Percentiles rank a stretch among this genome's conserved stretches.
phyloP scores from a whole-genome alignment of 768 basidiomycete genomes.

The Podaxis pistillaris region DNA sequence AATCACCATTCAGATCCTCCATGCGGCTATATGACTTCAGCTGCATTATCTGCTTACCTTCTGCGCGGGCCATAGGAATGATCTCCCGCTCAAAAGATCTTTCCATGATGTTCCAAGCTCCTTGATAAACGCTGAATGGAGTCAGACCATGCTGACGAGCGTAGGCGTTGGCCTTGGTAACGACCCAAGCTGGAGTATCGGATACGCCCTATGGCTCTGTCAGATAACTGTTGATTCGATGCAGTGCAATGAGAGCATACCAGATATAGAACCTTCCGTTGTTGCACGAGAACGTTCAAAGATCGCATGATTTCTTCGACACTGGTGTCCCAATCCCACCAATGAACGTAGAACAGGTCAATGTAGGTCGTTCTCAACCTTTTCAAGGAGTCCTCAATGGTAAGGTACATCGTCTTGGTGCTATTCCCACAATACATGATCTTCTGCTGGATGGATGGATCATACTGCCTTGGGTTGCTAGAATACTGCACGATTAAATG shows the following conservation, averaged over 20 bases:
- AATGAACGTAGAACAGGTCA: slow-evolving; percentile 36
- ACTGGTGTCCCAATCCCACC: slow-evolving; percentile 49
- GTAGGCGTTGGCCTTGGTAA: slow-evolving; percentile 47
- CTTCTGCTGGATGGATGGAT: slow-evolving; percentile 28
- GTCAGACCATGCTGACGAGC: slow-evolving; percentile 46
- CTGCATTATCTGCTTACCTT: slow-evolving; percentile 28
- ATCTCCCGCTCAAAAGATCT: slow-evolving; percentile 55
- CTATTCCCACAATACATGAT: slow-evolving; percentile 37
- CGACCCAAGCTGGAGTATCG: slow-evolving; percentile 49
- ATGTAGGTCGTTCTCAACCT: slow-evolving; percentile 36
- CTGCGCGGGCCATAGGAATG: slow-evolving; percentile 41
- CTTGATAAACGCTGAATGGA: slow-evolving; percentile 56
- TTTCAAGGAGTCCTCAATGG: slow-evolving; percentile 38
- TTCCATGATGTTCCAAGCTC: slow-evolving; percentile 39
- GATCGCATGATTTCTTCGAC: slow-evolving; percentile 57
- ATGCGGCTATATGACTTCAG: slow-evolving; percentile 16
- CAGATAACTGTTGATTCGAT: not conserved
- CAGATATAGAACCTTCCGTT: slow-evolving; percentile 49
- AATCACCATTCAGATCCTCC: not conserved
- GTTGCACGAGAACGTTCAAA: slow-evolving; percentile 47
- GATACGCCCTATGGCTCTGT: slow-evolving; percentile 31
- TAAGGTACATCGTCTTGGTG: slow-evolving; percentile 37
- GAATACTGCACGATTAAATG: slow-evolving; percentile 23
- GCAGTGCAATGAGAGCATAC: slow-evolving; percentile 18
- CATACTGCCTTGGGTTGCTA: slow-evolving; percentile 24